Evolutionary conservation across 257 asterid genomes (phyloP), one percentile per base, ranked within the genome.

Genomic region (Linderniella brevidens): DNA sequence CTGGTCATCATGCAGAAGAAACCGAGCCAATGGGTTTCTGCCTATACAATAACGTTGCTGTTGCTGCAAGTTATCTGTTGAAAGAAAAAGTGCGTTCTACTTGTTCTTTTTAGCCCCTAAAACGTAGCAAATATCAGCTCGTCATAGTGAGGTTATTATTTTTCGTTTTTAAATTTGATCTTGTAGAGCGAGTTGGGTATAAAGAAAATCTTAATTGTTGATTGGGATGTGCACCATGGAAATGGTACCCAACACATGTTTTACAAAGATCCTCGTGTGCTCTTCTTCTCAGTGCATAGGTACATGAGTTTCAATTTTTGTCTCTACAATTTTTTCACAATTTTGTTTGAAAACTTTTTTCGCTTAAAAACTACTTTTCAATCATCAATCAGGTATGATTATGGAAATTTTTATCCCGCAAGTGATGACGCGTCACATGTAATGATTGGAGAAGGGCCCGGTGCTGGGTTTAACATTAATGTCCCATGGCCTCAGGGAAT

Each of bases 171-270:
- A 51, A 32, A 47, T 52, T 47, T 46, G 46, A 5, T 59, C 32
- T 35, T 61, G 73, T 67, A 85, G 94, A 67, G 57, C 9, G 94
- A 84, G 11, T 68, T 88, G 72, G 93, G 93, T 51, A 71, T 90
- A 60, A 75, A 58, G 19, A 90, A 79, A 67, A 68, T 90, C 58
- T 64, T 90, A 53, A 81, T 90, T 57, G 94, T 90, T 63, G 98
- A 90, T 53, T 90, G 98, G 98, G 98, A 90, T 69, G 98, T 85
- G 11, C 98, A 90, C 59, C 98, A 90, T 66, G 98, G 96, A 62
- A 88, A 90, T 69, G 98, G 93, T 52, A 90, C 98, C 66, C 98
- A 90, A 56, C 78, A 81, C 38, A 79, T 66, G 76, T 90, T 90
- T 63, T 90, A 82, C 76, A 60, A 78, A 17, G 98, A 90, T 49